Evolutionary conservation across 2,329 filamentous ascomycete species (phyloP).

Genomic region (Fusarium chaquense): DNA sequence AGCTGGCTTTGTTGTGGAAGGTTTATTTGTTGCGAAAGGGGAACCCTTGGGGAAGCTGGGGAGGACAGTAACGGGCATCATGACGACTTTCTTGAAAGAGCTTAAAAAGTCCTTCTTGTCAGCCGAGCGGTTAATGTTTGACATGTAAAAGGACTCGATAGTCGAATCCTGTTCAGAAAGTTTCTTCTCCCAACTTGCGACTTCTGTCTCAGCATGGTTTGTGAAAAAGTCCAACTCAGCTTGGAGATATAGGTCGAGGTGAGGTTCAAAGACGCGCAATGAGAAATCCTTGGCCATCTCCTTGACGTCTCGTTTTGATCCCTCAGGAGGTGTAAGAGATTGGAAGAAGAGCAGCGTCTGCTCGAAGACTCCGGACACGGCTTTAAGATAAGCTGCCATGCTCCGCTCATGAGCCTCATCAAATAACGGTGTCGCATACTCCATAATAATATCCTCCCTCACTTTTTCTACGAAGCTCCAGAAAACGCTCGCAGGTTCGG

Average conservation of each 20-base stretch:
- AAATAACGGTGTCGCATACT: slow-evolving; percentile 86
- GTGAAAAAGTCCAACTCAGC: slow-evolving; percentile 92
- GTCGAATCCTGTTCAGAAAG: slow-evolving; percentile 90
- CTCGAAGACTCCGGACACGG: slow-evolving; percentile 87
- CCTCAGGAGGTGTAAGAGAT: slow-evolving; percentile 75
- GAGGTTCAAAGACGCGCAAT: slow-evolving; percentile 84
- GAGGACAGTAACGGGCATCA: slow-evolving; percentile 96
- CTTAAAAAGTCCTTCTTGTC: slow-evolving; percentile 97
- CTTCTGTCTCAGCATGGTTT: slow-evolving; percentile 78
- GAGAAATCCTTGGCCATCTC: slow-evolving; percentile 76
- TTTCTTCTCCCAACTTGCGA: slow-evolving; percentile 90
- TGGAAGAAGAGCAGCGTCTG: slow-evolving; percentile 84
- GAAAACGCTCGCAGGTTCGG: slow-evolving; percentile 76
- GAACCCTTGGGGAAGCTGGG: slow-evolving; percentile 73
- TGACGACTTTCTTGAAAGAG: slow-evolving; percentile 98
- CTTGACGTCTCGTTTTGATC: slow-evolving; percentile 69
- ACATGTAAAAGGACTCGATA: slow-evolving; percentile 95
- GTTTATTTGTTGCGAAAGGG: slow-evolving; percentile 65
- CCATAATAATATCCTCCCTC: slow-evolving; percentile 84
- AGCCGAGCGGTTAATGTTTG: slow-evolving; percentile 90
- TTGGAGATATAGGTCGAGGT: slow-evolving; percentile 91
- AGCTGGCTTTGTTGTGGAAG: slow-evolving; percentile 42
- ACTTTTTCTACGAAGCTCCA: slow-evolving; percentile 85
- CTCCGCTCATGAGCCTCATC: slow-evolving; percentile 86
- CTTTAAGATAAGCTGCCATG: slow-evolving; percentile 82